phyloP scores from a whole-genome alignment of 495 filamentous ascomycete genomes.

The Aspergillus ostianus region DNA sequence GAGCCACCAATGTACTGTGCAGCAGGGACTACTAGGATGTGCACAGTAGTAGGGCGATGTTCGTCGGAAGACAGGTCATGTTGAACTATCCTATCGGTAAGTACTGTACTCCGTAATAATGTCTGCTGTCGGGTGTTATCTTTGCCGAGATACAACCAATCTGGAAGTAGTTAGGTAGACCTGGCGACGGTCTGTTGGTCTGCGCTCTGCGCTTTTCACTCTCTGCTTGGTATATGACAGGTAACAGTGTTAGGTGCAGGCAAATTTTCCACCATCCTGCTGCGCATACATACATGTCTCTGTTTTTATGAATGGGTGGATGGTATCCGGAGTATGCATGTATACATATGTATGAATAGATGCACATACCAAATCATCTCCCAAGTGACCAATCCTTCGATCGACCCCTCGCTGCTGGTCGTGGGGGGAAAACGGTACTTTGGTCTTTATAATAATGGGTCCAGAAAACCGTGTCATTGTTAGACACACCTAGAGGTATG shows the following conservation, averaged over 20 bases:
- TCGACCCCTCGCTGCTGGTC: background rate
- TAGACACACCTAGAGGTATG: too few relatives aligned
- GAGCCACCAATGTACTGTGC: background rate
- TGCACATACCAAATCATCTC: background rate
- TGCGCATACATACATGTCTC: background rate
- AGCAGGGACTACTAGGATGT: too few relatives aligned
- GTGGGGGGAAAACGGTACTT: background rate
- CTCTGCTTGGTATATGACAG: constrained; percentile 6
- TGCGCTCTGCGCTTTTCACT: too few relatives aligned
- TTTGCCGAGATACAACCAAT: too few relatives aligned
- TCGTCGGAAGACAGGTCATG: background rate
- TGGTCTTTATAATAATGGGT: background rate
- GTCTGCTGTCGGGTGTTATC: background rate
- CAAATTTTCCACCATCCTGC: background rate
- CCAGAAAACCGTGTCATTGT: too few relatives aligned
- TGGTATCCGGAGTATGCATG: too few relatives aligned
- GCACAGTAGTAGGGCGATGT: too few relatives aligned
- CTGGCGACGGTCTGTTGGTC: background rate
- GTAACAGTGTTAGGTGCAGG: constrained; percentile 6
- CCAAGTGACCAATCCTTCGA: background rate
- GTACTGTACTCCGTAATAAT: background rate
- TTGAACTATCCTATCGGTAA: background rate
- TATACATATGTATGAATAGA: background rate
- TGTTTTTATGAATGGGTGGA: background rate
- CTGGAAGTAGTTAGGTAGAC: background rate